Conservation (phyloP, 1,284 basidiomycete genomes). For the Moniliella sp. region DNA sequence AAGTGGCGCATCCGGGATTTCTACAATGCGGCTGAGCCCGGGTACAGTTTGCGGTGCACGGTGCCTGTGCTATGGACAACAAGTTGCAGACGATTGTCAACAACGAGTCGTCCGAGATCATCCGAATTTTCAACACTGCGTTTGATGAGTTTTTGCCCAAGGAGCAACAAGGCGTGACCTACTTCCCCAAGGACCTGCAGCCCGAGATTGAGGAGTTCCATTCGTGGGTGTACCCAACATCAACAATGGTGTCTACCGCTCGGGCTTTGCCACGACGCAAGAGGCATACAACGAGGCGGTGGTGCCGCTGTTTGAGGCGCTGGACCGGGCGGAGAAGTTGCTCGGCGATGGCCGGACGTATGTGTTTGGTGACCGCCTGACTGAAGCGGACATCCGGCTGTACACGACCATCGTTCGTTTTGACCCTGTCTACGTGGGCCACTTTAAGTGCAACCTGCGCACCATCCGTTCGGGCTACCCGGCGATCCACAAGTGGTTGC, state of each 20-base stretch:
- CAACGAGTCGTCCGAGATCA: constrained; percentile 43
- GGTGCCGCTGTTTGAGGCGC: constrained; percentile 43
- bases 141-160: constrained; percentile 27
- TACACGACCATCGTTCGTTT: constrained; percentile 45
- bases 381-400: constrained; percentile 58
- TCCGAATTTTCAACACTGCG: constrained; percentile 58
- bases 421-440: constrained; percentile 67
- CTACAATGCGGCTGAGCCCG: constrained; percentile 54
- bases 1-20: constrained; percentile 59
- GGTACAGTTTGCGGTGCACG: constrained; percentile 25
- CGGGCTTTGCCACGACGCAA: constrained; percentile 66
- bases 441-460: constrained; percentile 70
- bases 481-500: constrained; percentile 42
- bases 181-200: constrained; percentile 49
- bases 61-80: constrained; percentile 77
- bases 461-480: constrained; percentile 24
- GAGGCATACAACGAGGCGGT: constrained; percentile 62
- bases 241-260: constrained; percentile 49
- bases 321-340: constrained; percentile 60
- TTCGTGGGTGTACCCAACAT: constrained; percentile 45
- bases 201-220: constrained; percentile 67
- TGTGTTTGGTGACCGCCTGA: constrained; percentile 57
- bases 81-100: constrained; percentile 71
- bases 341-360: constrained; percentile 54
- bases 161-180: constrained; percentile 12